Evolutionary conservation across 768 basidiomycete genomes (phyloP), one percentile per base, ranked within the genome.

Genomic region (Auricularia sp.): DNA sequence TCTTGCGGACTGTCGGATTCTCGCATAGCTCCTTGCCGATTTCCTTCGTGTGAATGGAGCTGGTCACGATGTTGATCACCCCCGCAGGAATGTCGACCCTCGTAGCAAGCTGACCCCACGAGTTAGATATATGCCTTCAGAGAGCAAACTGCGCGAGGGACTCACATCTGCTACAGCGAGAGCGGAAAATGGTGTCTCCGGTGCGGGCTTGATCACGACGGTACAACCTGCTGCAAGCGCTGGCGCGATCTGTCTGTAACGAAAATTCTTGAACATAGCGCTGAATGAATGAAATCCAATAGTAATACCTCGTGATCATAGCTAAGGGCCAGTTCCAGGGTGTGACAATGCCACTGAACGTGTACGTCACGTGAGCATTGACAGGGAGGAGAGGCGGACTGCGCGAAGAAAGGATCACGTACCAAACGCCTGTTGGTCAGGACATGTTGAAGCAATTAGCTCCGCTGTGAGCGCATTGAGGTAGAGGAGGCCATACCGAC

Each of bases 251-350:
- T 95, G 95, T 18, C 93, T 87, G 0, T 2, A 29, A 29, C 90
- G 88, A 29, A 51, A 93, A 90, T 67, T 68, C 70, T 29, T 29
- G 29, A 29, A 29, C 29, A 3, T 29, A 3, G 29, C 29, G 29
- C 29, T 29, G 29, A 29, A 29, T 29, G 29, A 29, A 29, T 29
- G 2, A 29, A 29, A 29, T 29, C 29, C 29, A 29, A 3, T 16
- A 6, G 3, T 64, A 67, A 74, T 77, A 60, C 77, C 73, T 53
- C 71, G 47, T 51, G 47, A 59, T 74, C 92, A 95, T 95, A 0
- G 93, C 91, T 33, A 90, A 92, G 1, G 95, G 95, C 77, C 96
- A 98, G 75, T 97, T 94, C 91, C 90, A 91, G 42, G 90, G 90
- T 1, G 90, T 91, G 47, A 91, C 68, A 67, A 92, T 90, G 5